phyloP scores from a whole-genome alignment of 2,329 filamentous ascomycete genomes.

The Botrytis elliptica region DNA sequence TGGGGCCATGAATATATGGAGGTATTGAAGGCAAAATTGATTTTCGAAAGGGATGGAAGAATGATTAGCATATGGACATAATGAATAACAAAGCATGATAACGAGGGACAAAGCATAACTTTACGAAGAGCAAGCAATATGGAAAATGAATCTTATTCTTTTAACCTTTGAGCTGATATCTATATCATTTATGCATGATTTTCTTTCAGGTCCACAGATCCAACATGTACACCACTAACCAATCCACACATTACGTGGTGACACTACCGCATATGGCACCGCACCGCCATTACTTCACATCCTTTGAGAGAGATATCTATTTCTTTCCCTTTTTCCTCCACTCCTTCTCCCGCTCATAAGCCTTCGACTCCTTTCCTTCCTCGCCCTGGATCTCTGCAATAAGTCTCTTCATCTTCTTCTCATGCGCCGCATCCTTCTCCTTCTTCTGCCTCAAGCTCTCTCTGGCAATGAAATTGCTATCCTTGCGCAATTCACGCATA shows the following conservation, averaged over 20 bases:
- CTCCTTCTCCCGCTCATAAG: constrained; percentile 83
- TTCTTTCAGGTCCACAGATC: neutral
- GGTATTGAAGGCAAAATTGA: neutral
- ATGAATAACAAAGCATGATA: neutral
- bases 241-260: neutral
- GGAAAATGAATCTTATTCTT: neutral
- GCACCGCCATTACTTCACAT: neutral
- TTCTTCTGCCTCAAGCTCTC: constrained; percentile 92
- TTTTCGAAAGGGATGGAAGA: neutral
- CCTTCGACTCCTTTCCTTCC: constrained; percentile 82
- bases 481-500: constrained; percentile 90
- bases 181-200: constrained; percentile 1
- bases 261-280: neutral
- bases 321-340: constrained; percentile 66
- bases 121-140: neutral
- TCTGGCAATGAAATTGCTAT: constrained; percentile 87
- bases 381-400: constrained; percentile 95
- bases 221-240: neutral
- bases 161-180: neutral
- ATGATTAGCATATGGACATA: neutral
- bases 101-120: neutral
- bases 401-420: constrained; percentile 90
- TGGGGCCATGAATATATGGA: neutral
- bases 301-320: constrained; percentile 19
- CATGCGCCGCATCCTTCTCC: constrained; percentile 87